Evolutionary conservation across 2,329 filamentous ascomycete genomes (phyloP).

Genomic region (Monilinia fructicola): DNA sequence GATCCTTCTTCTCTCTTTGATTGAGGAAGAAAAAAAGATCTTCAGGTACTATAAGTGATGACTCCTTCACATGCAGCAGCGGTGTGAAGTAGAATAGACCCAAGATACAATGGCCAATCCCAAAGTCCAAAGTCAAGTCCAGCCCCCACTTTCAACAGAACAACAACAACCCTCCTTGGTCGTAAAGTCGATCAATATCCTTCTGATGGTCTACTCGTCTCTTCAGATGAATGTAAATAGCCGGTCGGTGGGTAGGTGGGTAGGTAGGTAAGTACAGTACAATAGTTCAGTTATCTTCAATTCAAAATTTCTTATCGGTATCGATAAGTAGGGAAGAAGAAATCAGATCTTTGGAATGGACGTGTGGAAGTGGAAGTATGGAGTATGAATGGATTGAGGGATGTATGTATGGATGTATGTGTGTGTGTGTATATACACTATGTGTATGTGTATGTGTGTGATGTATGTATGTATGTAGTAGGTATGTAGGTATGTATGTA

Average conservation of each 20-base stretch:
- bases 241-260: no score
- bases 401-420: no score
- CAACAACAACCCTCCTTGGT: neutral
- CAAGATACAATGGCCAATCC: conserved; percentile 14
- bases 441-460: no score
- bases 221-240: conserved; percentile 1
- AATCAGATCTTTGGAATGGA: conserved; percentile 8
- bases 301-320: no score
- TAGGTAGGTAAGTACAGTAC: no score
- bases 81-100: conserved; percentile 11
- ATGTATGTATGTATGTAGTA: no score
- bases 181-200: neutral
- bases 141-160: conserved; percentile 3
- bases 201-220: no score
- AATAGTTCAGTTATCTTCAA: no score
- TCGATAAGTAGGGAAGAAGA: neutral
- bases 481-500: no score
- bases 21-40: conserved; percentile 10
- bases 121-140: neutral
- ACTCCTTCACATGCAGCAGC: conserved; percentile 22
- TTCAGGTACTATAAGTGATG: conserved; percentile 17
- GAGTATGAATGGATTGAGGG: no score
- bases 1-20: neutral
- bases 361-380: no score
- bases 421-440: no score